These are phyloP conservation scores for Plasmodium fragile DNA, from an alignment of 169 alveolate species.

Conservation along the genomic window DNA sequence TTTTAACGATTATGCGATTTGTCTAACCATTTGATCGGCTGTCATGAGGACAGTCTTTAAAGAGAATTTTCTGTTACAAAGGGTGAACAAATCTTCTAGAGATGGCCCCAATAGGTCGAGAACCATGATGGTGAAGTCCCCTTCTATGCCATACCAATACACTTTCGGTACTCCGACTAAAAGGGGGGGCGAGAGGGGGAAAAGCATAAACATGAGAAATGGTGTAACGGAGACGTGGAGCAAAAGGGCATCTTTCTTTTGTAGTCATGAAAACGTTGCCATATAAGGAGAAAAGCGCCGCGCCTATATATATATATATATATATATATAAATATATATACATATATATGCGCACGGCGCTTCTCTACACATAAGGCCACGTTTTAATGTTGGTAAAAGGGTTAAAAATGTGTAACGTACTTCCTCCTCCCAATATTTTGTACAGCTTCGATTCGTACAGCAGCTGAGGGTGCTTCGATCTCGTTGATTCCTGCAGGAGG, in stretches of 20 bases:
- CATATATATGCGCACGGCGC: background rate
- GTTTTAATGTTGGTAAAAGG: background rate
- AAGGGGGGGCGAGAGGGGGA: background rate
- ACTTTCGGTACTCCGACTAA: conserved; percentile 96
- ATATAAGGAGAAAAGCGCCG: too few species aligned
- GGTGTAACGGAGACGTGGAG: background rate
- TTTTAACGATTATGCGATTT: background rate
- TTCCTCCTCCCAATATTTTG: conserved; percentile 95
- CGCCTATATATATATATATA: too few species aligned
- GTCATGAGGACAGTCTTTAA: conserved; percentile 95
- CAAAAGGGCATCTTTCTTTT: background rate
- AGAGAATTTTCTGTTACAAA: conserved; percentile 95
- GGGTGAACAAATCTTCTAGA: conserved; percentile 96
- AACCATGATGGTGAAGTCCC: conserved; percentile 98
- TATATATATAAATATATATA: too few species aligned
- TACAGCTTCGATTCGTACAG: conserved; percentile 97
- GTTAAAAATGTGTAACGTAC: conserved; percentile 76
- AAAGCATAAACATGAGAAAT: background rate
- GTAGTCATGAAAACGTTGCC: too few species aligned
- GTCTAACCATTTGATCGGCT: conserved; percentile 95
- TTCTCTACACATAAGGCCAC: background rate
- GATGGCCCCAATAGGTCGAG: conserved; percentile 98
- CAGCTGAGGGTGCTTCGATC: conserved; percentile 96
- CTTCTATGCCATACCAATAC: conserved; percentile 98
- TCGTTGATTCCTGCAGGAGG: conserved; percentile 94